Evolutionary conservation across 352 stramenopile genomes (phyloP).

Genomic region (Phytophthora boehmeriae): DNA sequence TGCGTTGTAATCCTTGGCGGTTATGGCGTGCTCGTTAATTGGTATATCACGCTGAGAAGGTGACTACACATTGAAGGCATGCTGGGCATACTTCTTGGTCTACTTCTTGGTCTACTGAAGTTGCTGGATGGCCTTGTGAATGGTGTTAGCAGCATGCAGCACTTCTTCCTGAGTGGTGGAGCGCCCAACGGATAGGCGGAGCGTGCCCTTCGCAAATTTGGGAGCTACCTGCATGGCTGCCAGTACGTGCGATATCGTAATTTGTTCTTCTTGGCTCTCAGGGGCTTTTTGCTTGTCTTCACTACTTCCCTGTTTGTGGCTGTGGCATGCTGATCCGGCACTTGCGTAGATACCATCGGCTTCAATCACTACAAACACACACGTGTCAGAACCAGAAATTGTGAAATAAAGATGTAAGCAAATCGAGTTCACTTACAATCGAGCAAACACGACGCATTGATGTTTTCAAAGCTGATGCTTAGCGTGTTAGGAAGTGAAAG

Average conservation of each 20-base stretch:
- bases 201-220: conserved; percentile 91
- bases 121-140: conserved; percentile 62
- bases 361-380: conserved; percentile 68
- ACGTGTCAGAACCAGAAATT: not conserved
- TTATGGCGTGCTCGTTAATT: conserved; percentile 12
- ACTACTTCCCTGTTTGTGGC: conserved; percentile 46
- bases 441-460: conserved; percentile 89
- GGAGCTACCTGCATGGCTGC: conserved; percentile 91
- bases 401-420: not conserved
- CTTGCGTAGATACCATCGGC: conserved; percentile 87
- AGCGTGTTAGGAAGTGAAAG: conserved; percentile 96
- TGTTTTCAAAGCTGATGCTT: conserved; percentile 92
- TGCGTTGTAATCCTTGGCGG: conserved; percentile 19
- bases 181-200: conserved; percentile 94
- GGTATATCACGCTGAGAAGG: conserved; percentile 8
- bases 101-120: conserved; percentile 22
- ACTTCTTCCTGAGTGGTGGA: conserved; percentile 91
- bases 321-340: conserved; percentile 95
- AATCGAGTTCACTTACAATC: conserved; percentile 38
- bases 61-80: not conserved
- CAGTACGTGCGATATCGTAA: conserved; percentile 91
- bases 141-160: conserved; percentile 80
- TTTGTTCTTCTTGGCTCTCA: conserved; percentile 35
- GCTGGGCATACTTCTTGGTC: not conserved
- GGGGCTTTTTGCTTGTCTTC: conserved; percentile 15